phyloP scores from a whole-genome alignment of 805 yeast genomes.

The Torulaspora gathmanii region DNA sequence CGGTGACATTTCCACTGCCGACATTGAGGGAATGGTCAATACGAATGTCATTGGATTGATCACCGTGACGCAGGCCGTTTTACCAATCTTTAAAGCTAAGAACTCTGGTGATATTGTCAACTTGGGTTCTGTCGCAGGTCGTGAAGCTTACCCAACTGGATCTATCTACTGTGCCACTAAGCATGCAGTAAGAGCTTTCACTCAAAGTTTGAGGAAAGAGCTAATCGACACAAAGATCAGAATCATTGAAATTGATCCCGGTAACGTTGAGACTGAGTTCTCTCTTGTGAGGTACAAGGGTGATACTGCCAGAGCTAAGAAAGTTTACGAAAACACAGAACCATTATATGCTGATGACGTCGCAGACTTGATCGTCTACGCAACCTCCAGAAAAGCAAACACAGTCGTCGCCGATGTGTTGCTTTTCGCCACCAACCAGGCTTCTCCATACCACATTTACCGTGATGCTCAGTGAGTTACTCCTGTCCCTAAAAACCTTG shows the following conservation, averaged over 20 bases:
- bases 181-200: constrained; percentile 66
- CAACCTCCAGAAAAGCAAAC: constrained; percentile 52
- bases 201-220: constrained; percentile 71
- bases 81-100: constrained; percentile 65
- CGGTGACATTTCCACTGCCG: constrained; percentile 60
- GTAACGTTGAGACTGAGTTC: constrained; percentile 66
- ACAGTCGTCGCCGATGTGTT: constrained; percentile 69
- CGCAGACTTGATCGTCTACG: constrained; percentile 57
- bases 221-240: constrained; percentile 63
- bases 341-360: constrained; percentile 57
- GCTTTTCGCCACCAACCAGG: constrained; percentile 83
- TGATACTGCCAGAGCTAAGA: constrained; percentile 48
- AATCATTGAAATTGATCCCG: constrained; percentile 64
- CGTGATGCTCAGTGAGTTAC: constrained; percentile 30
- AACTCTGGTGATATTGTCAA: constrained; percentile 71
- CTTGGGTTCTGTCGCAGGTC: constrained; percentile 73
- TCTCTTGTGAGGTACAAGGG: constrained; percentile 57
- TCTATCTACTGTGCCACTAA: constrained; percentile 73
- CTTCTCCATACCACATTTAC: constrained; percentile 63
- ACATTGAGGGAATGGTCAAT: constrained; percentile 69
- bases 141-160: constrained; percentile 76
- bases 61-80: constrained; percentile 71
- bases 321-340: constrained; percentile 50
- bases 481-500: not conserved
- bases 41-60: constrained; percentile 88